Conservation (phyloP, 805 yeast genomes). For the Jamesozyma hellenica region DNA sequence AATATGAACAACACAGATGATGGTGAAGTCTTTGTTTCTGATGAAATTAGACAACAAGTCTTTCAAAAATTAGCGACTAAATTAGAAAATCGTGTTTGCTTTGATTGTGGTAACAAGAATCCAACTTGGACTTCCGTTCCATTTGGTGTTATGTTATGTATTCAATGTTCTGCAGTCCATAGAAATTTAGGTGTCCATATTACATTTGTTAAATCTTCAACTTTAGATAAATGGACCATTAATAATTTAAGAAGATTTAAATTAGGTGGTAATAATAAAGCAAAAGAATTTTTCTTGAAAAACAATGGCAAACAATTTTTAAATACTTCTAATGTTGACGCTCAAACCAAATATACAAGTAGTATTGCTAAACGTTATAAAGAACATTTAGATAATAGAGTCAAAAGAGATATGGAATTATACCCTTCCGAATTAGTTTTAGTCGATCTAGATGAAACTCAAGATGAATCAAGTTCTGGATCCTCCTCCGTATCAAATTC, state of each 20-base stretch:
- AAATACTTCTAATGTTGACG: slow-evolving; percentile 40
- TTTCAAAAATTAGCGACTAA: slow-evolving; percentile 50
- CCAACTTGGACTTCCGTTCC: slow-evolving; percentile 99
- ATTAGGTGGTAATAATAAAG: slow-evolving; percentile 84
- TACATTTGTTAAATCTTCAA: slow-evolving; percentile 86
- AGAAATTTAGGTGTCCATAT: slow-evolving; percentile 94
- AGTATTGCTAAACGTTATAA: slow-evolving; percentile 72
- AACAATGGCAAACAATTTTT: slow-evolving; percentile 76
- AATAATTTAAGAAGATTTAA: slow-evolving; percentile 85
- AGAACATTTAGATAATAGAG: slow-evolving; percentile 64
- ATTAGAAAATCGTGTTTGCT: slow-evolving; percentile 76
- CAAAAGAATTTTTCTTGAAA: slow-evolving; percentile 72
- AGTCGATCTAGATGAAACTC: slow-evolving; percentile 14
- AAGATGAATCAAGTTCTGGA: slow-evolving; percentile 16
- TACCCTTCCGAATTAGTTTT: slow-evolving; percentile 69
- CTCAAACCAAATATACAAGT: slow-evolving; percentile 70
- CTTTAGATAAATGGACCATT: slow-evolving; percentile 89
- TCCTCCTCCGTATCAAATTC: slow-evolving; percentile 27
- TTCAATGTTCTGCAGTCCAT: slow-evolving; percentile 92
- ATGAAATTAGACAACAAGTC: slow-evolving; percentile 58
- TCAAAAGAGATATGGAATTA: slow-evolving; percentile 51
- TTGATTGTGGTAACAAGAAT: slow-evolving; percentile 87
- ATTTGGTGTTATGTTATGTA: slow-evolving; percentile 83
- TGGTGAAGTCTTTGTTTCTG: slow-evolving; percentile 39
- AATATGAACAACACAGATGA: slow-evolving; percentile 21